Evolutionary conservation across 2,329 filamentous ascomycete genomes (phyloP).

Genomic region (Lachnellula arida): DNA sequence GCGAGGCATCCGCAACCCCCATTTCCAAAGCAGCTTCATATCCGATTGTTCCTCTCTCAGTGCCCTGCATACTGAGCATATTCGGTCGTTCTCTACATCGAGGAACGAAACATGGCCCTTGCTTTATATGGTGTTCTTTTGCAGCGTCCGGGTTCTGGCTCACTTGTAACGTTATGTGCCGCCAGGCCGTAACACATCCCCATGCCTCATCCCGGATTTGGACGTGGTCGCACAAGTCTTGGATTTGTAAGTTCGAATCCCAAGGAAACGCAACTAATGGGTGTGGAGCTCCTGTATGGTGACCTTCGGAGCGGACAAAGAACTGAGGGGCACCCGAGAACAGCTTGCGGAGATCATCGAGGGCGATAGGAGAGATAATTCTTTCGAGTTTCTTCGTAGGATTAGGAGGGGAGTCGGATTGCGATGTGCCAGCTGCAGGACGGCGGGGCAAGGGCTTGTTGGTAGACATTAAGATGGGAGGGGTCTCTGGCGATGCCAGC

Average conservation of each 20-base stretch:
- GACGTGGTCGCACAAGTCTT: conserved; percentile 60
- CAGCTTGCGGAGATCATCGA: conserved; percentile 60
- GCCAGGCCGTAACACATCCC: conserved; percentile 58
- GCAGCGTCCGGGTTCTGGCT: conserved; percentile 37
- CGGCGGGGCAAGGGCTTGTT: conserved; percentile 56
- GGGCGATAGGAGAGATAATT: conserved; percentile 56
- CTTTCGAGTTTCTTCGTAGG: conserved; percentile 37
- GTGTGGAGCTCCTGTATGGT: conserved; percentile 54
- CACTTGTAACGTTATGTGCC: conserved; percentile 51
- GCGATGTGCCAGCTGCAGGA: conserved; percentile 33
- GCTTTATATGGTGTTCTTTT: conserved; percentile 16
- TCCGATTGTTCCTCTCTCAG: conserved; percentile 67
- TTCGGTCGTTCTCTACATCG: conserved; percentile 44
- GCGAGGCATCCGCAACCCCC: conserved; percentile 56
- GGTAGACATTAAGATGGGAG: conserved; percentile 32
- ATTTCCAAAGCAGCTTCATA: conserved; percentile 65
- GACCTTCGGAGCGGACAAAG: conserved; percentile 55
- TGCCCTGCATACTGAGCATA: conserved; percentile 68
- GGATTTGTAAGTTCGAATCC: conserved; percentile 56
- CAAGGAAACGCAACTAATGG: conserved; percentile 64
- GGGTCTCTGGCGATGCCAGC: conserved; percentile 10
- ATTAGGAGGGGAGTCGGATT: conserved; percentile 36
- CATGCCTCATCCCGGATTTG: conserved; percentile 61
- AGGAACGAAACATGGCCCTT: conserved; percentile 26
- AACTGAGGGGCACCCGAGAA: conserved; percentile 75